Conservation (phyloP, 495 filamentous ascomycete species). For the Chaetomidium leptoderma region DNA sequence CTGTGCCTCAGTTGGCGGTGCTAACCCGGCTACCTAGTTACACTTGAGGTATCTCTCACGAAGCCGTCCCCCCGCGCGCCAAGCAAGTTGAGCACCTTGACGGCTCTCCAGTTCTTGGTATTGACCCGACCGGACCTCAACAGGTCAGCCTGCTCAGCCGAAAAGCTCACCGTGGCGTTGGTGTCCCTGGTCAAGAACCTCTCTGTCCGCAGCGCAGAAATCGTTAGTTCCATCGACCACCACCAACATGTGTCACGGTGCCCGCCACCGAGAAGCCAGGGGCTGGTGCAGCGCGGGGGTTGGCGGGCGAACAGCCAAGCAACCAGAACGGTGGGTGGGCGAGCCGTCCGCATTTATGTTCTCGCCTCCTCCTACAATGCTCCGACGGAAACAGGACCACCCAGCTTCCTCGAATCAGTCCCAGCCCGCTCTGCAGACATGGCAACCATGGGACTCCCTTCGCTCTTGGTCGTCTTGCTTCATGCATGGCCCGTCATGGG, state of each 20-base stretch:
- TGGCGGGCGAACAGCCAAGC: too few relatives aligned
- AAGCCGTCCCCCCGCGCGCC: slow-evolving; percentile 3
- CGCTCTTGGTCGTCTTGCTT: background rate
- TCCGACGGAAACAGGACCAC: background rate
- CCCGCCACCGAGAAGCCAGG: background rate
- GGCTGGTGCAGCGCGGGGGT: background rate
- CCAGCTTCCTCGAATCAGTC: background rate
- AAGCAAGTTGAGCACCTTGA: slow-evolving; percentile 1
- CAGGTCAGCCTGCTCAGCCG: background rate
- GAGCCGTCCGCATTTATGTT: background rate
- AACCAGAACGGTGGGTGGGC: too few relatives aligned
- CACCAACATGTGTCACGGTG: background rate
- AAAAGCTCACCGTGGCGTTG: background rate
- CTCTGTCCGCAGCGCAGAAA: background rate
- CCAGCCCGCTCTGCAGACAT: background rate
- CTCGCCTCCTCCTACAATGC: background rate
- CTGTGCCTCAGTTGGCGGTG: too few relatives aligned
- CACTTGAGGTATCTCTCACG: too few relatives aligned
- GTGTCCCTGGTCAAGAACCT: too few relatives aligned
- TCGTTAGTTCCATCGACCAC: background rate
- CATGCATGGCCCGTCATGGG: background rate
- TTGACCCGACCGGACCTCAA: background rate
- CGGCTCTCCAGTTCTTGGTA: background rate
- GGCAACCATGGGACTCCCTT: background rate
- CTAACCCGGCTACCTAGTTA: too few relatives aligned